Base-by-base conservation (phyloP, 2,329 filamentous ascomycete genomes). In the Fusarium sp. region DNA sequence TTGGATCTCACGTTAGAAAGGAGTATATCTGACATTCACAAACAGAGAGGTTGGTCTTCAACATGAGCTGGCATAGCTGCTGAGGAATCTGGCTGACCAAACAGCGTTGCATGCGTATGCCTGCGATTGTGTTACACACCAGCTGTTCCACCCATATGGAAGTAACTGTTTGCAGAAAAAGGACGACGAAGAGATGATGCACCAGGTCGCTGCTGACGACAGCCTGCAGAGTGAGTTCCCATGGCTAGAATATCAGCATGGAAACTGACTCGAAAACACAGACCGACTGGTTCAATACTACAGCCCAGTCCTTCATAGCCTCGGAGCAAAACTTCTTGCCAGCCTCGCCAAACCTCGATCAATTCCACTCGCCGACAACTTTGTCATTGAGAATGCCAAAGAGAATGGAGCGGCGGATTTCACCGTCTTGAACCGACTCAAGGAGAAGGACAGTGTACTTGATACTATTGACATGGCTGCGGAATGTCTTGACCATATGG, bases 401-500 rank as follows among this genome's bases (percentile, higher is more conserved):
- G 80, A 82, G 55, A 76, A 78, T 11, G 79, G 84, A 22, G 76
- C 84, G 1, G 83, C 83, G 7, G 77, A 79, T 7, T 88, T 89
- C 62, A 89, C 87, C 1, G 82, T 91, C 6, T 75, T 90, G 46
- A 84, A 83, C 72, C 84, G 87, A 33, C 84, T 92, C 67, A 78
- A 86, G 73, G 78, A 87, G 71, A 81, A 87, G 78, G 75, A 78
- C 7, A 72, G 62, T 6, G 76, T 80, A 6, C 80, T 90, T 33
- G 81, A 85, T 33, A 75, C 80, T 5, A 77, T 86, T 5, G 84
- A 89, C 70, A 84, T 87, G 65, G 89, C 89, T 0, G 89, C 89
- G 20, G 90, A 92, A 76, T 90, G 88, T 70, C 84, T 90, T 57
- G 90, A 92, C 70, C 90, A 92, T 75, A 88, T 92, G 86, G 88